Base-by-base conservation (phyloP, 495 filamentous ascomycete genomes). In the Clavariopsis aquatica region DNA sequence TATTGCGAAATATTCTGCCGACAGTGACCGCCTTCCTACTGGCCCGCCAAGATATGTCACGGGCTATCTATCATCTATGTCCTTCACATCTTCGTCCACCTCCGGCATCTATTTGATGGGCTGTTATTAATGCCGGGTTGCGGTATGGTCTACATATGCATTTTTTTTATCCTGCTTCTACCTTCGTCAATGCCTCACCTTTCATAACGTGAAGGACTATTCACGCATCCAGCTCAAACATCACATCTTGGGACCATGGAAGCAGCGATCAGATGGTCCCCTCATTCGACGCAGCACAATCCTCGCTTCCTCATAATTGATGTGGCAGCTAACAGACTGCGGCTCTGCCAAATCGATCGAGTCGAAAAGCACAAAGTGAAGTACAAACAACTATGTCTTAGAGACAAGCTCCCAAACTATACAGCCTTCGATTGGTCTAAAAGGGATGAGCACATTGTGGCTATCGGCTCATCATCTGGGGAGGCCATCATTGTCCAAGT, bases 341-440 rank as follows among this genome's bases (percentile, higher is more conserved):
- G 88, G 60, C 82, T 96, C 22, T 94, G 92, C 73, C 84, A 85
- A 65, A 84, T 94, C 10, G 86, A 82, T 2, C 80, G 81, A 1
- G 80, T 86, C 66, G 83, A 84, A 26, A 77, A 79, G 49, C 82
- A 7, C 79, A 69, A 64, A 23, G 49, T 95, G 38, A 80, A 86
- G 34, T 91, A 88, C 78, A 79, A 87, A 60, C 84, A 85, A 51
- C 69, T 91, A 1, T 84, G 86, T 9, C 89, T 88, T 38, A 85
- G 91, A 66, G 84, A 85, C 65, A 90, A 92, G 69, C 83, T 97
- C 19, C 92, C 92, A n/a, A 80, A 84, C 8, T 87, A 96, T 71
- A 91, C 87, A 53, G 91, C 93, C 27, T 97, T 96, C 76, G 94
- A 98, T 78, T 98, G 95, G 94, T 96, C 95, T 0, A 87, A 90